phyloP scores from a whole-genome alignment of 2,329 filamentous ascomycete species.

The Teratosphaeria pseudoeucalypti region DNA sequence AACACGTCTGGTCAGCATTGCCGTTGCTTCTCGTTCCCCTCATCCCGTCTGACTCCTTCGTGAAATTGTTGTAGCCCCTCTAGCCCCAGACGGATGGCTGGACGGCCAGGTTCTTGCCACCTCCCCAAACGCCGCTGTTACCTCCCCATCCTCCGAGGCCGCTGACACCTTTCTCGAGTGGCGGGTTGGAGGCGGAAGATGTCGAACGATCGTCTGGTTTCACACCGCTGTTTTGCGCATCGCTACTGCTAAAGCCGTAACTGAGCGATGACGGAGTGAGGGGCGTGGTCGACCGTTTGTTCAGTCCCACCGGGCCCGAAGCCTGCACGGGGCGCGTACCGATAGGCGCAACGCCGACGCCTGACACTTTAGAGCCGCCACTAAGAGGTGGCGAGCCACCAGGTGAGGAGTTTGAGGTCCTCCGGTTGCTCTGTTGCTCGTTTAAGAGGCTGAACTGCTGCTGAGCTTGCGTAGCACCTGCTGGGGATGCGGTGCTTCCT shows the following conservation, averaged over 20 bases:
- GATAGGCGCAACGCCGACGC: slow-evolving; percentile 72
- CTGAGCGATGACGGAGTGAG: slow-evolving; percentile 73
- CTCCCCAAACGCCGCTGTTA: slow-evolving; percentile 75
- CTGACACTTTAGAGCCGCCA: slow-evolving; percentile 48
- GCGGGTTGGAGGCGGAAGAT: slow-evolving; percentile 50
- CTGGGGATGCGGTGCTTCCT: slow-evolving; percentile 74
- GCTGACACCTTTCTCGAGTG: slow-evolving; percentile 33
- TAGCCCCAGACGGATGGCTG: slow-evolving; percentile 94
- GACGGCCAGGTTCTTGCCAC: slow-evolving; percentile 64
- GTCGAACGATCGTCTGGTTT: slow-evolving; percentile 45
- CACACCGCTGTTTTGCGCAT: slow-evolving; percentile 39
- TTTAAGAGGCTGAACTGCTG: slow-evolving; percentile 32
- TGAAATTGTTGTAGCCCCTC: slow-evolving; percentile 1
- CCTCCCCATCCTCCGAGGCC: slow-evolving; percentile 60
- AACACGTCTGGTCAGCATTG: neutral
- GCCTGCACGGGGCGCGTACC: slow-evolving; percentile 70
- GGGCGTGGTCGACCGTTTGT: slow-evolving; percentile 80
- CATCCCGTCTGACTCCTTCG: neutral
- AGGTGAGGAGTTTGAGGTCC: slow-evolving; percentile 79
- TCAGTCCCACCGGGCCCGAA: slow-evolving; percentile 51
- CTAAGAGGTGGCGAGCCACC: slow-evolving; percentile 65
- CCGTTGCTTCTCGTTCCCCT: neutral
- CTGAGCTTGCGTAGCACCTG: slow-evolving; percentile 49
- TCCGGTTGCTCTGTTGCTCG: slow-evolving; percentile 60
- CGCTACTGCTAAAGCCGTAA: slow-evolving; percentile 53